A percentile compares a stretch with the other conserved stretches of the same genome.
These are phyloP conservation scores for Buddleja alternifolia DNA, from an alignment of 257 asterid species.

Conservation along the genomic window DNA sequence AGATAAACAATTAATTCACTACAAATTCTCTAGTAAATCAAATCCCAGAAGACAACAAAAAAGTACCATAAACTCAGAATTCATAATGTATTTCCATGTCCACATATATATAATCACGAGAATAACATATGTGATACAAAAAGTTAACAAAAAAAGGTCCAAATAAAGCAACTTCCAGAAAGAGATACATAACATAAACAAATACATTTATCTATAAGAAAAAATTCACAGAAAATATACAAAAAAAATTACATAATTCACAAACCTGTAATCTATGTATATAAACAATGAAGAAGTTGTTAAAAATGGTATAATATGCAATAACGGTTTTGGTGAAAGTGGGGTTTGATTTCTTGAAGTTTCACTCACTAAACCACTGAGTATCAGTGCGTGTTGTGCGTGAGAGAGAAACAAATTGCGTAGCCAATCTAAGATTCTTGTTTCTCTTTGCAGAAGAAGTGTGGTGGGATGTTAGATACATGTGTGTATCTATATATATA, in stretches of 20 bases:
- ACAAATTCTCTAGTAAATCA: too few species aligned
- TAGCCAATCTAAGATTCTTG: too few species aligned
- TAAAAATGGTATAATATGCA: neutral
- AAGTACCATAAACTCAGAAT: too few species aligned
- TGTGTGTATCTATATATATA: too few species aligned
- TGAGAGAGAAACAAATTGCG: neutral
- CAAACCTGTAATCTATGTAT: conserved; percentile 1
- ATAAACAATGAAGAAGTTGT: neutral
- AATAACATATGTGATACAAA: neutral
- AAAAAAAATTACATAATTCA: neutral
- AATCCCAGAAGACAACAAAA: too few species aligned
- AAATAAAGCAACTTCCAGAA: neutral
- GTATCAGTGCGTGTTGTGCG: conserved; percentile 21
- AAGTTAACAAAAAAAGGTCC: neutral
- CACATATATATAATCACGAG: neutral
- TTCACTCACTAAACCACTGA: conserved; percentile 10
- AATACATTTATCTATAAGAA: neutral
- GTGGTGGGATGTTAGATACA: too few species aligned
- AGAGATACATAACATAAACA: conserved; percentile 1
- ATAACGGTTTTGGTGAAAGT: conserved; percentile 32
- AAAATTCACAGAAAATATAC: neutral
- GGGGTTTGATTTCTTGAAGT: conserved; percentile 11
- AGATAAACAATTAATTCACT: too few species aligned
- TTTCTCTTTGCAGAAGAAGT: too few species aligned
- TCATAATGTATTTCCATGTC: neutral